Conservation (phyloP, 2,329 filamentous ascomycete genomes). For the Claviceps quebecensis region DNA sequence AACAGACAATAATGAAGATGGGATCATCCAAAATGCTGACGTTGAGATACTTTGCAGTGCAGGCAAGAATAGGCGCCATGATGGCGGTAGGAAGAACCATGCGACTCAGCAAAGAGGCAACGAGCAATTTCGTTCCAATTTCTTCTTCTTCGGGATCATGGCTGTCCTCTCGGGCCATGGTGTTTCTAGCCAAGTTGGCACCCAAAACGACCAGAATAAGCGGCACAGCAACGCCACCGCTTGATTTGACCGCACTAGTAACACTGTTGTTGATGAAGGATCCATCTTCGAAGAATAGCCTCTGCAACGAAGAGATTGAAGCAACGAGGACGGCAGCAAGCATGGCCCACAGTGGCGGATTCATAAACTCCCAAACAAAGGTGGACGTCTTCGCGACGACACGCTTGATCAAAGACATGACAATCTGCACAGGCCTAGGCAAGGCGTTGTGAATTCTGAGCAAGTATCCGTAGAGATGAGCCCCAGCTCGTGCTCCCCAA, state of each 20-base stretch:
- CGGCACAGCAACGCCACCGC: constrained; percentile 81
- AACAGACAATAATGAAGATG: constrained; percentile 96
- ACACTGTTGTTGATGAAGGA: constrained; percentile 89
- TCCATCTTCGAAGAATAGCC: constrained; percentile 74
- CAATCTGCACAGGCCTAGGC: constrained; percentile 26
- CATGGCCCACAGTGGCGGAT: constrained; percentile 97
- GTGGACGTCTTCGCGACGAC: constrained; percentile 34
- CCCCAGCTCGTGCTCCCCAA: constrained; percentile 17
- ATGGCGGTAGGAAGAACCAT: constrained; percentile 87
- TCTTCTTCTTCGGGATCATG: constrained; percentile 56
- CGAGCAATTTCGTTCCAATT: constrained; percentile 61
- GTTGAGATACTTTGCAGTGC: constrained; percentile 80
- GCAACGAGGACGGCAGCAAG: constrained; percentile 79
- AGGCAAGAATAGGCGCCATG: constrained; percentile 79
- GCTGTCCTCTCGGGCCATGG: constrained; percentile 51
- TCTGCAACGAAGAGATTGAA: constrained; percentile 69
- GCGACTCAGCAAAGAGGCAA: constrained; percentile 72
- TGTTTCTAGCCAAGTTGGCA: constrained; percentile 87
- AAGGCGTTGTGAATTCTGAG: constrained; percentile 21
- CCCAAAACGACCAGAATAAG: constrained; percentile 91
- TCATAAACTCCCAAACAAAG: constrained; percentile 90
- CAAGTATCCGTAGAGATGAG: constrained; percentile 11
- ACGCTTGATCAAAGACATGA: constrained; percentile 16
- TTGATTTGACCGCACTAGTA: constrained; percentile 73
- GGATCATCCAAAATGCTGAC: constrained; percentile 93